Evolutionary conservation across 352 stramenopile genomes (phyloP).

Genomic region (Phytopythium cucurbitacearum): DNA sequence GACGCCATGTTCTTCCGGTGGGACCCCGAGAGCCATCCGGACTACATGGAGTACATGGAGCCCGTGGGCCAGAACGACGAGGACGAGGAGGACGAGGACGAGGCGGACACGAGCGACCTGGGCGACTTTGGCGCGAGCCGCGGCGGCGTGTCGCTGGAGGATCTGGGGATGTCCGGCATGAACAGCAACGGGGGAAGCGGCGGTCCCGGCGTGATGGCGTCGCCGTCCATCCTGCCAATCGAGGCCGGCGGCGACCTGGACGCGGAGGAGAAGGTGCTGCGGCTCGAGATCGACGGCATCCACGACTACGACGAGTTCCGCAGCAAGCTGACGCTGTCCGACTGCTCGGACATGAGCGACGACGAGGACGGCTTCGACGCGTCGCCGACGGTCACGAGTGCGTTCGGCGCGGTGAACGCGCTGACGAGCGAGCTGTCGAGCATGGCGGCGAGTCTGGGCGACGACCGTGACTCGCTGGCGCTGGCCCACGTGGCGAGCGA

Average conservation of each 20-base stretch:
- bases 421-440: conserved; percentile 1
- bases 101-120: conserved; percentile 17
- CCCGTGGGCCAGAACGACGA: conserved; percentile 32
- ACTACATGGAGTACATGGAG: conserved; percentile 87
- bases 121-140: not conserved
- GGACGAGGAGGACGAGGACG: conserved; percentile 17
- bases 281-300: conserved; percentile 78
- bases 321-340: conserved; percentile 51
- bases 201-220: conserved; percentile 3
- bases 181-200: too few species aligned
- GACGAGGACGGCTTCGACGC: conserved; percentile 56
- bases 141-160: too few species aligned
- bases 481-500: conserved; percentile 15
- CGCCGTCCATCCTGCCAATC: conserved; percentile 39
- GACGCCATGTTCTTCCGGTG: conserved; percentile 86
- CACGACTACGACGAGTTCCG: conserved; percentile 79
- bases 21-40: conserved; percentile 79
- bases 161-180: too few species aligned
- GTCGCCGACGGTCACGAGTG: conserved; percentile 25
- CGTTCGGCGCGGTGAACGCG: conserved; percentile 18
- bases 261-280: conserved; percentile 57
- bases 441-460: conserved; percentile 16
- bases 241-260: conserved; percentile 30
- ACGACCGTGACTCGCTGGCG: conserved; percentile 18
- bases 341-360: conserved; percentile 82